A percentile compares a stretch with the other conserved stretches of the same genome.
Evolutionary conservation across 2,329 filamentous ascomycete genomes (phyloP).

Genomic region (Trichoderma afroharzianum): DNA sequence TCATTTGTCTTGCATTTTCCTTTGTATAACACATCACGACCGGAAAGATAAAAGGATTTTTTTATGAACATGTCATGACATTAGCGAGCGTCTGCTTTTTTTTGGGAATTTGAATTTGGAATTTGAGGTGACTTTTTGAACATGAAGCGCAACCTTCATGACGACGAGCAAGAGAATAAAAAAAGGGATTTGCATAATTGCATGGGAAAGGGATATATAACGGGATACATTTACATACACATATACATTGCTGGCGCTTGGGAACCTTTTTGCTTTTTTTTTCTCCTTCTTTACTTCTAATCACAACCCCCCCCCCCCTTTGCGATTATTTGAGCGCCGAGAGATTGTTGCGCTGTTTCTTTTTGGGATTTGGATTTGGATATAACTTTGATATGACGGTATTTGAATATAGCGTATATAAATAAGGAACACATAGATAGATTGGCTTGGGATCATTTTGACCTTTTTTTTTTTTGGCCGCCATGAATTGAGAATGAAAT

Average conservation of each 20-base stretch:
- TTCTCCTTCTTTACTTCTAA: not conserved
- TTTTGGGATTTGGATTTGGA: not conserved
- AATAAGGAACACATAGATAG: not conserved
- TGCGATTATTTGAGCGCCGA: not conserved
- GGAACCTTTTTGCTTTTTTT: not conserved
- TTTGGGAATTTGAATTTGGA: not conserved
- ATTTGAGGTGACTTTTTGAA: not conserved
- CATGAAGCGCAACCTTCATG: not conserved
- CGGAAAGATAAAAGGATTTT: slow-evolving; percentile 7
- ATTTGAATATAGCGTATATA: not conserved
- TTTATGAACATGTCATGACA: not conserved
- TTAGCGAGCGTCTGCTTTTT: slow-evolving; percentile 5
- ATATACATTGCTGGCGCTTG: slow-evolving; percentile 11
- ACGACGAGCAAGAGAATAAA: slow-evolving; percentile 6
- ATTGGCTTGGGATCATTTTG: not conserved
- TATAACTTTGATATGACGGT: not conserved
- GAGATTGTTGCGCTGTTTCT: not conserved
- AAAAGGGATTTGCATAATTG: not conserved
- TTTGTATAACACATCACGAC: slow-evolving; percentile 3
- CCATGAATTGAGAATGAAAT: not conserved
- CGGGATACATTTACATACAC: not conserved
- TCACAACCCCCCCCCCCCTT: not conserved
- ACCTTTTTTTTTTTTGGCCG: not conserved
- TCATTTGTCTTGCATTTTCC: not conserved
- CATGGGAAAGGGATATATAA: slow-evolving; percentile 9